Percentiles rank a stretch among this genome's conserved stretches.
Conservation (phyloP, 805 yeast species). For the Kazachstania taianensis region DNA sequence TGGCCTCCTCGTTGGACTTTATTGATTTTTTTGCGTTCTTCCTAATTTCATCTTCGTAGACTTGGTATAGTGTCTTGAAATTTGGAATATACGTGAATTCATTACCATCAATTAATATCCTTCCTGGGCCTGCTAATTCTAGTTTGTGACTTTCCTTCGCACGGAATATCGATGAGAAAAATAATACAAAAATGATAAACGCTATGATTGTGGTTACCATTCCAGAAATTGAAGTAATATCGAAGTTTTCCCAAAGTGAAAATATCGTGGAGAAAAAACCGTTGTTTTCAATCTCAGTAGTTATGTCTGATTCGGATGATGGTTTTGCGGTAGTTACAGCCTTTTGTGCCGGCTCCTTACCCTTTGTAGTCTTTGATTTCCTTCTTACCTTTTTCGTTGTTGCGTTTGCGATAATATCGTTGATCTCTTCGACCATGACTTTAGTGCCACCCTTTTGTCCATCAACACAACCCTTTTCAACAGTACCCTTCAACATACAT, state of each 20-base stretch:
- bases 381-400: conserved; percentile 5
- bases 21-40: conserved; percentile 3
- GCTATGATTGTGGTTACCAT: conserved; percentile 5
- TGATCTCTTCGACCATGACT: conserved; percentile 35
- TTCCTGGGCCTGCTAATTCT: conserved; percentile 20
- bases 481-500: conserved; percentile 65
- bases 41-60: conserved; percentile 24
- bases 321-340: not conserved
- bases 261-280: conserved; percentile 2
- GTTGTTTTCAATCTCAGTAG: not conserved
- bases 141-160: conserved; percentile 4
- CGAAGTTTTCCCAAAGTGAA: conserved; percentile 9
- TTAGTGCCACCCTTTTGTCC: conserved; percentile 57
- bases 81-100: conserved; percentile 34
- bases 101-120: conserved; percentile 28
- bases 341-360: not conserved
- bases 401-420: conserved; percentile 18
- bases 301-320: not conserved
- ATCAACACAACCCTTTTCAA: conserved; percentile 64
- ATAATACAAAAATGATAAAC: conserved; percentile 6
- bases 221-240: conserved; percentile 14
- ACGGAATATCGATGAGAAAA: conserved; percentile 7
- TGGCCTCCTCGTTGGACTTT: conserved; percentile 8
- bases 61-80: conserved; percentile 29
- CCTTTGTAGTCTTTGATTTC: conserved; percentile 5